A percentile compares a stretch with the other conserved stretches of the same genome.
phyloP scores from a whole-genome alignment of 139 green algal species.

The Picochlorum sp. region DNA sequence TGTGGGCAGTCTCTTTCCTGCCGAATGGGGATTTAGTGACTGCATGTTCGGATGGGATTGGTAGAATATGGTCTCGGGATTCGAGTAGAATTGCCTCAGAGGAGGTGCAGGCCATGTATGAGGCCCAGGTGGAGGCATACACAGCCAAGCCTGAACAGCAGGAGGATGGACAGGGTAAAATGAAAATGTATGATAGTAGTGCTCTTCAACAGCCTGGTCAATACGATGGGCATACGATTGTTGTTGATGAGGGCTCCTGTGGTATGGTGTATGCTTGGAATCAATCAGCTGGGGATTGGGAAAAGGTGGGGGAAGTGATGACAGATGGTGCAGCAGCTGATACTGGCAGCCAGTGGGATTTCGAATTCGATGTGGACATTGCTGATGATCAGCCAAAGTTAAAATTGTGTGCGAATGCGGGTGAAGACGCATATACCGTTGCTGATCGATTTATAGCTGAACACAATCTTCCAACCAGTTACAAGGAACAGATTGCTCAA shows the following conservation, averaged over 20 bases:
- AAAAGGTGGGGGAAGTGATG: constrained; percentile 82
- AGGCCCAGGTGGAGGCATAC: constrained; percentile 5
- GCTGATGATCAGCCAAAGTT: constrained; percentile 53
- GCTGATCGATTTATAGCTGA: constrained; percentile 77
- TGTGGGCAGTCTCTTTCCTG: constrained; percentile 84
- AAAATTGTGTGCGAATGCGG: constrained; percentile 63
- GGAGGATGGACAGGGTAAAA: constrained; percentile 16
- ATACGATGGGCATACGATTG: constrained; percentile 51
- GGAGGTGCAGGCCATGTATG: constrained; percentile 25
- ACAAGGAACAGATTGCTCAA: constrained; percentile 76
- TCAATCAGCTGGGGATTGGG: constrained; percentile 54
- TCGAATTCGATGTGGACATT: constrained; percentile 94
- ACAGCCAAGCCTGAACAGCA: constrained; percentile 12
- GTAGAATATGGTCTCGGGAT: constrained; percentile 58
- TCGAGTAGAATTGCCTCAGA: constrained; percentile 23
- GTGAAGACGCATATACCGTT: constrained; percentile 86
- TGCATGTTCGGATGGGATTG: constrained; percentile 73
- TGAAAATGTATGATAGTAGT: constrained; percentile 52
- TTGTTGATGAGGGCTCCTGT: constrained; percentile 58
- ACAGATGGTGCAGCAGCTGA: constrained; percentile 22
- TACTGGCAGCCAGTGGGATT: constrained; percentile 58
- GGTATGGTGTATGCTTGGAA: constrained; percentile 76
- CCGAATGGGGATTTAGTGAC: constrained; percentile 66
- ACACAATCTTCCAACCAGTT: constrained; percentile 66
- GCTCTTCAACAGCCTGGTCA: constrained; percentile 41